Evolutionary conservation across 2,329 filamentous ascomycete genomes (phyloP), one percentile per base, ranked within the genome.

Genomic region (Apiospora arundinis): DNA sequence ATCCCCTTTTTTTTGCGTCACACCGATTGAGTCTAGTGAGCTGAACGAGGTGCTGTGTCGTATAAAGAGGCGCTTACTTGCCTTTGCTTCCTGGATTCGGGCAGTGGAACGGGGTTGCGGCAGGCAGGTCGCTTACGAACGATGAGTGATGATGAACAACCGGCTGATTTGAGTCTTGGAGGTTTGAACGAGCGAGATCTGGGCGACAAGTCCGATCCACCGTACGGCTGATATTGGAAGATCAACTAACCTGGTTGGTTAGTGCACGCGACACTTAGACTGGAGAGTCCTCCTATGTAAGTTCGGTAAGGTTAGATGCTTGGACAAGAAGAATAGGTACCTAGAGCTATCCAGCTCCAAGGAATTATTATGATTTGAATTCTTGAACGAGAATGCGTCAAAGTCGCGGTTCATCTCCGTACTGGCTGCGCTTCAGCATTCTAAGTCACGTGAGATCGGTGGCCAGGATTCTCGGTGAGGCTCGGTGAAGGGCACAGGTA

Each of bases 111-210:
- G 56, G 56, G 52, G 52, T 37, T 18, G 52, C 52, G 52, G 52
- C 52, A 60, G 52, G 52, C 52, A 63, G 56, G 56, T 40, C 32
- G 56, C 56, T 63, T 63, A 63, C 32, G 32, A 63, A 23, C 56
- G 56, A 23, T 40, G 32, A 40, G 56, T 63, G 56, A 40, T 40
- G 32, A 40, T 63, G 56, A 40, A 40, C 56, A 40, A 40, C 56
- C 32, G 56, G 56, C 56, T 63, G 32, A 63, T 23, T 48, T 63
- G 56, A 63, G 28, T 63, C 56, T 63, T 63, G 56, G 56, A 63
- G 56, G 56, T 63, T 63, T 63, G 56, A 63, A 63, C 32, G 56
- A 21, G 8, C 56, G 32, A 63, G 56, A 63, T 63, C 56, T 40
- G 56, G 32, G 56, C 56, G 40, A 48, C 45, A 48, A 21, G 32